Base-by-base conservation (phyloP, 345 rosid species). In the Eucalyptus pauciflora region DNA sequence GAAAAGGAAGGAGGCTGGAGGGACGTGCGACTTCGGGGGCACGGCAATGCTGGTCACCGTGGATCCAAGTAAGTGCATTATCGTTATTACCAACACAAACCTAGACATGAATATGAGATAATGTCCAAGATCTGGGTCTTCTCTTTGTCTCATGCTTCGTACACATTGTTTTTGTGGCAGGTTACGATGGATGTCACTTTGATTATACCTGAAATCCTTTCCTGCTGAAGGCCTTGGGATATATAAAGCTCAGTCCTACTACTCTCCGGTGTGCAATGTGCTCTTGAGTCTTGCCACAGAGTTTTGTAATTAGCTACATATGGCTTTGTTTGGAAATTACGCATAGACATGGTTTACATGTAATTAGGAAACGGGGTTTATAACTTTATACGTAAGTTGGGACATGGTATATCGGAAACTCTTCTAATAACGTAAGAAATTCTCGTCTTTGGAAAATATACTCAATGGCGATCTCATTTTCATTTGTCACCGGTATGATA, bases 11-110 rank as follows among this genome's bases (percentile, higher is more conserved):
- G 14, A 29, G 33, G 85, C 58, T 48, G 89, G 89, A 54, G 91
- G 91, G 43, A 87, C 91, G 13, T 89, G 89, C 60, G 88, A 87
- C 33, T 89, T 89, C 15, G 89, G 89, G 25, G 91, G 91, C 6
- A 54, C 87, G 29, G 89, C 91, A 5, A 89, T 89, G 91, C 89
- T 89, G n/a, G 89, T 89, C 85, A 89, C 91, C 2, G 87, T 87
- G 24, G 86, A 86, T 87, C 89, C 89, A 6, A 89, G 89, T 89
- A 83, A 87, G 91, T 69, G 37, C 54, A 69, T 56, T 56, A 56
- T 25, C 62, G 5, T 46, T 31, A 52, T n/a, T 50, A 8, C 43
- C 6, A 15, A 5, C 13, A 7, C 87, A 85, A 85, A 27, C 58
- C 48, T 17, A 8, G 10, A 33, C 45, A 15, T 7, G 12, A 25